Conservation (phyloP, 2,329 filamentous ascomycete genomes). For the Aspergillus transmontanensis region DNA sequence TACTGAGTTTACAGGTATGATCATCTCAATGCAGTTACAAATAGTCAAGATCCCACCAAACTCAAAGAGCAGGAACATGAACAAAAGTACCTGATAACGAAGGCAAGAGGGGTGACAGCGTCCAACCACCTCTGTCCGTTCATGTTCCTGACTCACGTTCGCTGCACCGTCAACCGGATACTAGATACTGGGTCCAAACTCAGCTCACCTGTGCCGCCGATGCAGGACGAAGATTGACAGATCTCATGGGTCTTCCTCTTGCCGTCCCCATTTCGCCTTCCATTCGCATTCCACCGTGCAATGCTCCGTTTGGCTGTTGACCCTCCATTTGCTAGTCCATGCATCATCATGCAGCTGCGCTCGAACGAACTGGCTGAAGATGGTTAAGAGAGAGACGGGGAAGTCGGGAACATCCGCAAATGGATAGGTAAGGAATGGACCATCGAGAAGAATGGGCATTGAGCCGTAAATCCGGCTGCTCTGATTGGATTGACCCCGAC, state of each 20-base stretch:
- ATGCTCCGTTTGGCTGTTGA: neutral
- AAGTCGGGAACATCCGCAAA: neutral
- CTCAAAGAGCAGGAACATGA: neutral
- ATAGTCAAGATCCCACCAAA: neutral
- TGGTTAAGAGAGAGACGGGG: neutral
- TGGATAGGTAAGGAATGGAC: neutral
- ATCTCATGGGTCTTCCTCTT: constrained; percentile 14
- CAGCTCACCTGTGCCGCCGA: constrained; percentile 7
- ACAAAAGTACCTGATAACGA: neutral
- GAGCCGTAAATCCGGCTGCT: neutral
- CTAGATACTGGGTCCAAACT: constrained; percentile 1
- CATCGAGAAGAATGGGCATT: neutral
- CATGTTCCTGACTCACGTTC: constrained; percentile 19
- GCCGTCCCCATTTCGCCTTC: constrained; percentile 6
- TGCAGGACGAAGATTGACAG: constrained; percentile 16
- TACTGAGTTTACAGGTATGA: neutral
- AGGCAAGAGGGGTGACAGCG: neutral
- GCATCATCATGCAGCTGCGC: neutral
- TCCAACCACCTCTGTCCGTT: constrained; percentile 11
- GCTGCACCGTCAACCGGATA: constrained; percentile 15
- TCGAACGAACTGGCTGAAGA: neutral
- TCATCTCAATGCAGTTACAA: neutral
- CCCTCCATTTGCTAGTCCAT: neutral
- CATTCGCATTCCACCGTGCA: neutral
- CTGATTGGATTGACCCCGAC: neutral